Base-by-base conservation (phyloP, 2,329 filamentous ascomycete species). In the Fusarium sp. region DNA sequence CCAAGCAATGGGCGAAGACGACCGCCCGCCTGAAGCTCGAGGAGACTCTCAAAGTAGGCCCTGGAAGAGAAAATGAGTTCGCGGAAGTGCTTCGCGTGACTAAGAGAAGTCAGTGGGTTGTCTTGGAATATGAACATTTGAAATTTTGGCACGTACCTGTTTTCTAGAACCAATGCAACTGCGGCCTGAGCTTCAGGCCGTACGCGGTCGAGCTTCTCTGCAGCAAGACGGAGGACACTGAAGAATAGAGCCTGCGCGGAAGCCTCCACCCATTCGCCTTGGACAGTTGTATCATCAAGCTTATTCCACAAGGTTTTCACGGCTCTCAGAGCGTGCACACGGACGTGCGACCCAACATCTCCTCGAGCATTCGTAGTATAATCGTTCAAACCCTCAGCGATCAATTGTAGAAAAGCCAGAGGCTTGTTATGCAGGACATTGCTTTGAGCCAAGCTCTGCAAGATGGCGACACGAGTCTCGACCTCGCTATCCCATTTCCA, bases 191-290 rank as follows among this genome's bases (percentile, higher is more conserved):
- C 92, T 72, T 90, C 88, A 0, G 89, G 85, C 30, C 96, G 90
- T 24, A 98, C 92, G 71, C 94, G 93, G 81, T 98, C 96, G 5
- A 98, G 87, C 80, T 97, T 98, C 82, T 99, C 96, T 2, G 93
- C 90, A 5, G 94, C 91, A 20, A 98, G 87, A 3, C 95, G 89
- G 38, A 94, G 84, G 5, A 87, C 83, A 35, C 85, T 83, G 36
- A 87, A 83, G 66, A 90, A 86, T 4, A 90, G 79, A 35, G 75
- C 75, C 17, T 79, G 76, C 17, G 86, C 75, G 5, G 83, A 83
- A 30, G 70, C 69, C 75, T 80, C 80, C 13, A 53, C 72, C 44
- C 76, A 76, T n/a, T 75, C 72, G 5, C 51, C 57, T 8, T 47
- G 61, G n/a, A 35, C 11, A 5, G 65, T 24, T 24, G 66, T 44